Evolutionary conservation across 257 asterid species (phyloP).

Genomic region (Plectranthus barbatus): DNA sequence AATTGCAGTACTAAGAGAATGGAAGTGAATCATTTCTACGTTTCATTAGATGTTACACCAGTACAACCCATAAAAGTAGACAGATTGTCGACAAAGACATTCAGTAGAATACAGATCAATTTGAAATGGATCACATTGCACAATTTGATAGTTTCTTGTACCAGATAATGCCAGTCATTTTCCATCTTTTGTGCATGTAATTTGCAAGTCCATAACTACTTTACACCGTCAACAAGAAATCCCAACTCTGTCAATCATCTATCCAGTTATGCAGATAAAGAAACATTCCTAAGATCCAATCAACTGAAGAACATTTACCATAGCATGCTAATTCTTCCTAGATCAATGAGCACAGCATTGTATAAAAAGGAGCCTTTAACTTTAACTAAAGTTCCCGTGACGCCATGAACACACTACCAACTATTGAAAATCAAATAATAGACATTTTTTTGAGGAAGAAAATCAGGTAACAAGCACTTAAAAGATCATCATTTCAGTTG

Average conservation of each 20-base stretch:
- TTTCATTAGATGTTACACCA: not conserved
- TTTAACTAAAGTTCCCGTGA: not conserved
- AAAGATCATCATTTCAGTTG: slow-evolving; percentile 4
- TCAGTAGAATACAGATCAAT: not conserved
- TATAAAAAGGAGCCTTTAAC: not conserved
- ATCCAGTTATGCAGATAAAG: not conserved
- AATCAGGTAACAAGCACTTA: not conserved
- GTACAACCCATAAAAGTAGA: not conserved
- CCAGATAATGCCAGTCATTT: not conserved
- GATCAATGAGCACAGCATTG: not conserved
- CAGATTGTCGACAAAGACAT: not conserved
- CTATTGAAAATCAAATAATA: not conserved
- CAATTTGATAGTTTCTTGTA: not conserved
- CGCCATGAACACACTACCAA: not conserved
- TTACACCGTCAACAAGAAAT: not conserved
- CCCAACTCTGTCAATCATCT: not conserved
- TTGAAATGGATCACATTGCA: slow-evolving; percentile 1
- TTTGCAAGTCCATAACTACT: not conserved
- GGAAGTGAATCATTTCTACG: not conserved
- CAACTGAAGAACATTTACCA: not conserved
- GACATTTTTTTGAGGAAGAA: no score
- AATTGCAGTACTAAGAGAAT: not conserved
- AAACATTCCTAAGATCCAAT: not conserved
- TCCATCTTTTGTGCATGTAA: not conserved
- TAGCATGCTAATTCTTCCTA: not conserved